phyloP scores from a whole-genome alignment of 495 filamentous ascomycete genomes.

The Aspergillus wentii region DNA sequence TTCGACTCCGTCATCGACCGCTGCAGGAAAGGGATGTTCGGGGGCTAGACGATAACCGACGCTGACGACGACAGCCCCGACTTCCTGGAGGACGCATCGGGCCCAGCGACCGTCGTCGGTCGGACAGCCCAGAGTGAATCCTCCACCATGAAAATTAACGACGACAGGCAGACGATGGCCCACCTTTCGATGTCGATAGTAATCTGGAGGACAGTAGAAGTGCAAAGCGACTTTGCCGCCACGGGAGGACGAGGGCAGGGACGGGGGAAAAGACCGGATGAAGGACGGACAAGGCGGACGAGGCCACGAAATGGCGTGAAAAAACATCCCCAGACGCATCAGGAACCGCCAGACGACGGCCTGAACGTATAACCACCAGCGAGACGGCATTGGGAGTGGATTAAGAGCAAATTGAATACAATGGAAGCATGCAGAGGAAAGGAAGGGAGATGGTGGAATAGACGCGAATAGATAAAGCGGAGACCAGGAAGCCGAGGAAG shows the following conservation, averaged over 20 bases:
- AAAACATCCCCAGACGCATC: constrained; percentile 73
- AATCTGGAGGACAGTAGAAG: constrained; percentile 75
- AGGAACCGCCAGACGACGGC: constrained; percentile 72
- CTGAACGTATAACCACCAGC: constrained; percentile 67
- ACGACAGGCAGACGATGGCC: constrained; percentile 52
- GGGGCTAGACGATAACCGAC: constrained; percentile 77
- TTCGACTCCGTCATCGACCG: constrained; percentile 71
- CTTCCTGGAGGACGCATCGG: constrained; percentile 45
- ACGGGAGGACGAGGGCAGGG: constrained; percentile 41
- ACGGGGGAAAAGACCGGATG: constrained; percentile 55
- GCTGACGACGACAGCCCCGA: constrained; percentile 59
- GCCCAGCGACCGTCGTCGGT: constrained; percentile 73
- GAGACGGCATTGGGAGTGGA: constrained; percentile 29
- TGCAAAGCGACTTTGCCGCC: constrained; percentile 56
- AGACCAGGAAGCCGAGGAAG: no score
- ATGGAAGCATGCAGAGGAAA: background rate
- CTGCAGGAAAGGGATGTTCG: constrained; percentile 70
- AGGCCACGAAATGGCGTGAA: constrained; percentile 66
- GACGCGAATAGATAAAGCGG: background rate
- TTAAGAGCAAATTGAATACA: background rate
- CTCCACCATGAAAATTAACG: constrained; percentile 74
- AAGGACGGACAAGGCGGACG: constrained; percentile 65
- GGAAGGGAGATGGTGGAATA: background rate
- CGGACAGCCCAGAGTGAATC: constrained; percentile 66
- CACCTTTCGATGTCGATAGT: constrained; percentile 33